Evolutionary conservation across 371 early-diverging fungal genomes (phyloP), one percentile per base, ranked within the genome.

Genomic region (Blakeslea trispora): DNA sequence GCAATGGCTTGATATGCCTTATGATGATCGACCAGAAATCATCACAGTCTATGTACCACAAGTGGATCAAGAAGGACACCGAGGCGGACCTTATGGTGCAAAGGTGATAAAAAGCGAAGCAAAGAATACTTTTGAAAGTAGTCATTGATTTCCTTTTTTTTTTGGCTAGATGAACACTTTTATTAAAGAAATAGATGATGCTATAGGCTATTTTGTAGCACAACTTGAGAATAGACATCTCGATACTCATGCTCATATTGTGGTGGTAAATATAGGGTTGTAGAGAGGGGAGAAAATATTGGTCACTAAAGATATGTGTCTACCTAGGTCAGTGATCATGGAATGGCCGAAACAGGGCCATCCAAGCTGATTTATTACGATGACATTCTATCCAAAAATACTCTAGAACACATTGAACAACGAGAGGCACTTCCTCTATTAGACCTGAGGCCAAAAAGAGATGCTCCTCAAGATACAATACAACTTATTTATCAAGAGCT

Each of bases 41-140:
- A 72, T 95, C 50, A 81, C 88, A 0, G 72, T 89, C 4, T 96
- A 97, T 63, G 75, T 92, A 45, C 82, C 87, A 1, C 91, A 94
- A 42, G 87, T 94, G 5, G 98, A 97, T 67, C 57, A 76, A 37
- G 82, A 83, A 7, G 97, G 95, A 0, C 97, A 97, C 69, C 60
- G 62, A 43, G 77, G 61, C 55, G 96, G 96, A 1, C 92, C 93
- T 1, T 72, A 93, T 45, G 80, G 89, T 1, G 40, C 59, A 17
- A 66, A 74, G 66, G 82, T 83, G 70, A 15, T 18, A 34, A 6
- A 34, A 41, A 55, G 43, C 63, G 31, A 47, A n/a, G 31, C 28
- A 17, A 23, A 17, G 13, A 54, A 24, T 3, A 23, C n/a, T n/a
- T n/a, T n/a, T n/a, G n/a, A n/a, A n/a, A n/a, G n/a, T n/a, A n/a